Evolutionary conservation across 169 alveolate genomes (phyloP), one percentile per base, ranked within the genome.

Genomic region (Plasmodium cynomolgi): DNA sequence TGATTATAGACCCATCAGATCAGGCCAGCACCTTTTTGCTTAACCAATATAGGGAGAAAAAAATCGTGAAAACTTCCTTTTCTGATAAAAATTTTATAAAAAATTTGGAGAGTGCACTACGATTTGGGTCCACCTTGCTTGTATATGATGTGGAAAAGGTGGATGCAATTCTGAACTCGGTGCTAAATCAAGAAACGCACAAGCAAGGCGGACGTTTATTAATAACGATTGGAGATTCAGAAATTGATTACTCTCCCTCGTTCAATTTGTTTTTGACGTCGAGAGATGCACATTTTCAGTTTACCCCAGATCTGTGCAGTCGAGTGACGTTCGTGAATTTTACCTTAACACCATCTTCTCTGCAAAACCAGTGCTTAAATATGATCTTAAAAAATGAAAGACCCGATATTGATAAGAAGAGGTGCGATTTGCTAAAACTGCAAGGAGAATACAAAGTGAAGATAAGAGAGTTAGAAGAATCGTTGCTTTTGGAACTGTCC

Each of bases 261-360:
- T 99, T 99, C 96, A 96, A 97, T 79, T 96, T 99, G 98, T 98
- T 97, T 90, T 97, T 99, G 98, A 98, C 99, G 6, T 98, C 99
- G 7, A 97, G 99, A 74, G 99, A 99, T 95, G 97, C 99, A 13
- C 96, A 97, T 41, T 98, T 99, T n/a, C 97, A 96, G 84, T 99
- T 98, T 93, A 98, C 99, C 1, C 99, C 99, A 29, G 99, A 99
- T 96, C 93, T 99, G 56, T 98, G 99, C 96, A 98, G 99, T 72
- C 96, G 99, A 86, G 99, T 99, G 23, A 99, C 99, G 9, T 98
- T 99, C 92, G 98, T 98, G 11, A 99, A 99, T 97, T 99, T 98
- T 96, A 99, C 99, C 29, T 98, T 99, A 34, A 99, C 99, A 9
- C 99, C 99, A 29, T 96, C 99, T 50, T 98, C 99, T 31, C 97